These are phyloP conservation scores for Streptanthus diversifolius DNA, from an alignment of 345 rosid species.

Conservation along the genomic window DNA sequence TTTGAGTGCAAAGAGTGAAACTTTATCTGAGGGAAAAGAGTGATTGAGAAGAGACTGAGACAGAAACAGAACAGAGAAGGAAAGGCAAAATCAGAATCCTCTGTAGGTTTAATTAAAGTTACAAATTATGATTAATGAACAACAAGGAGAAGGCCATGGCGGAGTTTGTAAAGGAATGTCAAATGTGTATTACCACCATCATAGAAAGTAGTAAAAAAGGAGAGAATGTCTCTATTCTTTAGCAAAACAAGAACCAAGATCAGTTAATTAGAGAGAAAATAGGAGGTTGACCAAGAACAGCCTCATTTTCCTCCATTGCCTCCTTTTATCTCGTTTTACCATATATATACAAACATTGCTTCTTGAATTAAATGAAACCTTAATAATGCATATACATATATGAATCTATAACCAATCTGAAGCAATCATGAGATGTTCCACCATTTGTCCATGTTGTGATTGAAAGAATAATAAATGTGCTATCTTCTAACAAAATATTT, in stretches of 20 bases:
- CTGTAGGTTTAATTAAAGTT: slow-evolving; percentile 38
- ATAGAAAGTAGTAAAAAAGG: not conserved
- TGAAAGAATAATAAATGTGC: not conserved
- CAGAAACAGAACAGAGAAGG: slow-evolving; percentile 6
- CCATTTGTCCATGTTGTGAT: too few species aligned
- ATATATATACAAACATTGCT: slow-evolving; percentile 9
- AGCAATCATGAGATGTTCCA: not conserved
- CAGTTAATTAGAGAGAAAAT: slow-evolving; percentile 33
- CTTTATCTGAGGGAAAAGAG: not conserved
- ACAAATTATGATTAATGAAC: not conserved
- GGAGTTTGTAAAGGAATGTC: slow-evolving; percentile 13
- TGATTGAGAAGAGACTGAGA: not conserved
- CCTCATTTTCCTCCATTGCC: slow-evolving; percentile 46
- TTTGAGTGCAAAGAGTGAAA: slow-evolving; percentile 4
- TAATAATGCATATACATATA: not conserved
- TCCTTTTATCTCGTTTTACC: slow-evolving; percentile 31
- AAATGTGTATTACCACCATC: slow-evolving; percentile 19
- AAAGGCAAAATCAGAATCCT: slow-evolving; percentile 2
- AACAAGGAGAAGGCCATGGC: slow-evolving; percentile 3
- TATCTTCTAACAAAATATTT: not conserved
- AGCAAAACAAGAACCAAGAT: slow-evolving; percentile 22
- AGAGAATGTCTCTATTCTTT: slow-evolving; percentile 15
- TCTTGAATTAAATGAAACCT: not conserved
- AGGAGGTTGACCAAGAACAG: slow-evolving; percentile 50
- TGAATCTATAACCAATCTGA: not conserved